These are phyloP conservation scores for Cystobasidium onofrii DNA, from an alignment of 768 basidiomycete genomes.

Conservation along the genomic window DNA sequence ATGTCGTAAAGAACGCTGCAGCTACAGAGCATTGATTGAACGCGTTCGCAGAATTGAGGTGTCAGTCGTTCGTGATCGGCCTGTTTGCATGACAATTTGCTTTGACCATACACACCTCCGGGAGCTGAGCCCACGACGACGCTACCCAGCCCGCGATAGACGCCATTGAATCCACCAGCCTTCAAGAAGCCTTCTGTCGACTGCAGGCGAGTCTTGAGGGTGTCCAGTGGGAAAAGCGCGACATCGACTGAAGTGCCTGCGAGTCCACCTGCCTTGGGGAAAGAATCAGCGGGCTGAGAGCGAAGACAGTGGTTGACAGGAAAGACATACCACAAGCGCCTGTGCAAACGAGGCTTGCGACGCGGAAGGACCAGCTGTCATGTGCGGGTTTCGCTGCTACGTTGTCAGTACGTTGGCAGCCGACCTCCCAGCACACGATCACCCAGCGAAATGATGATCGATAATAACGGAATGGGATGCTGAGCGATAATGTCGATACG, in stretches of 20 bases:
- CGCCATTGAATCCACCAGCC: conserved; percentile 78
- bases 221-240: conserved; percentile 93
- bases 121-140: conserved; percentile 91
- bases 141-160: conserved; percentile 90
- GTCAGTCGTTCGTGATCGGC: background rate
- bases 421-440: background rate
- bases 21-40: conserved; percentile 51
- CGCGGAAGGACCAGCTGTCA: background rate
- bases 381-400: background rate
- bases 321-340: conserved; percentile 5
- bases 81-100: background rate
- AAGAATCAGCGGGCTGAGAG: background rate
- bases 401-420: background rate
- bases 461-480: too few species aligned
- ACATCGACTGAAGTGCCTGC: conserved; percentile 90
- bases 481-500: too few species aligned
- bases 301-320: background rate
- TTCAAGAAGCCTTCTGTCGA: conserved; percentile 72
- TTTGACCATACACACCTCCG: conserved; percentile 71
- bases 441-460: too few species aligned
- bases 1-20: conserved; percentile 87
- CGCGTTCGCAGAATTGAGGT: background rate
- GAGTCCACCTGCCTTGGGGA: conserved; percentile 59
- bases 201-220: conserved; percentile 89
- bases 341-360: conserved; percentile 25